Base-by-base conservation (phyloP, 1,284 basidiomycete species). In the Sporisorium scitamineum region DNA sequence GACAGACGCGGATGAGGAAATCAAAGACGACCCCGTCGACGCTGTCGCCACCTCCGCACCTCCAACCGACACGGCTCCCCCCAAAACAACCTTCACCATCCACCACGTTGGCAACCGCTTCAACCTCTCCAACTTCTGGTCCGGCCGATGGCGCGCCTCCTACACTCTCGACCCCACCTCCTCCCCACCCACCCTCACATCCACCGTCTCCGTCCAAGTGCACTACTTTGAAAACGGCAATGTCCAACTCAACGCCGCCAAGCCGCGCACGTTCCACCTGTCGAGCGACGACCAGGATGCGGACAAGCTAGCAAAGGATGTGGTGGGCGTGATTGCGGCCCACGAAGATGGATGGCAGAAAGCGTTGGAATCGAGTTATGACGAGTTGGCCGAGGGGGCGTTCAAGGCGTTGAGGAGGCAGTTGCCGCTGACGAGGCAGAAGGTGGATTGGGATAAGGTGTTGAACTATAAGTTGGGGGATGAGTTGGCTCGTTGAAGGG, bases 151-250 rank as follows among this genome's bases (percentile, higher is more conserved):
- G 82, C 73, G 82, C 2, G 72, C 81, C 5, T 80, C 80, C 14
- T 83, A 82, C 57, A 54, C 57, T 1, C 57, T 79, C 31, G 72
- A 82, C 50, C 54, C 68, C 0, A 14, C 41, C n/a, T 24, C 63
- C 9, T 27, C 56, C 3, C 56, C 56, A 10, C 29, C 24, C 2
- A 54, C 64, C 0, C 52, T 76, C 11, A 60, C 62, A 1, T 44
- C 52, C 6, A 45, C 56, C 8, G 62, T 85, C 26, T 58, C 59
- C 0, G 59, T 85, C 0, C 77, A 81, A 24, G 76, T 84, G 14
- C 84, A 85, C 73, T 85, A 85, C 70, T 85, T 82, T 64, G 84
- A 85, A 54, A 82, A 84, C 50, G 84, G 84, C 24, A 85, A 85
- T 41, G 84, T 85, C 1, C 84, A 85, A 52, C 67, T 84, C 27